phyloP scores from a whole-genome alignment of 2,329 filamentous ascomycete genomes.

The Orbilia blumenaviensis region DNA sequence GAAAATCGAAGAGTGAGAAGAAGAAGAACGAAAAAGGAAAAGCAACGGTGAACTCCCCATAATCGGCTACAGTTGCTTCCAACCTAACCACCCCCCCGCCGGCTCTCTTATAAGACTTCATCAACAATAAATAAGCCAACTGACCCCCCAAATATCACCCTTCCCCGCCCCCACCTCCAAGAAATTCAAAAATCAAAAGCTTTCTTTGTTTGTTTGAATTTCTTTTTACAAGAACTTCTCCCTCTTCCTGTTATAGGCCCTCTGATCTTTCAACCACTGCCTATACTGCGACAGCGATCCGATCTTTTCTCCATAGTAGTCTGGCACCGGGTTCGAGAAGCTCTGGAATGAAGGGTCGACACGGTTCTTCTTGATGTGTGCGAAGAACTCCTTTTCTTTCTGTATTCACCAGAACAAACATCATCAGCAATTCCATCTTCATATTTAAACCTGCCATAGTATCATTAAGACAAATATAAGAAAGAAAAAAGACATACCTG shows the following conservation, averaged over 20 bases:
- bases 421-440: background rate
- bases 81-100: too few relatives aligned
- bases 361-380: conserved; percentile 87
- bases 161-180: background rate
- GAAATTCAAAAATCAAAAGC: background rate
- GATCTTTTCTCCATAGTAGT: conserved; percentile 99
- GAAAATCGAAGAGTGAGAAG: too few relatives aligned
- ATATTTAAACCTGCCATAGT: too few relatives aligned
- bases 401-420: conserved; percentile 58
- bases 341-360: conserved; percentile 91
- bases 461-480: background rate
- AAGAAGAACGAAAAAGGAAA: too few relatives aligned
- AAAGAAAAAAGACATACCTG: conserved; percentile 63
- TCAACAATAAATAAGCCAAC: too few relatives aligned
- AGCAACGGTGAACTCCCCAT: too few relatives aligned
- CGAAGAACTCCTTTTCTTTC: conserved; percentile 95
- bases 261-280: conserved; percentile 96
- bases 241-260: conserved; percentile 93
- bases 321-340: conserved; percentile 89
- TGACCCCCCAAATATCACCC: too few relatives aligned
- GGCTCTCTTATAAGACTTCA: too few relatives aligned
- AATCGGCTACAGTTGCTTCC: too few relatives aligned
- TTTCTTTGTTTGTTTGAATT: too few relatives aligned
- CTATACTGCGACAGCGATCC: conserved; percentile 89
- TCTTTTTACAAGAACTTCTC: conserved; percentile 57